phyloP scores from a whole-genome alignment of 1,139 yeast species.

The Pichia norvegensis region DNA sequence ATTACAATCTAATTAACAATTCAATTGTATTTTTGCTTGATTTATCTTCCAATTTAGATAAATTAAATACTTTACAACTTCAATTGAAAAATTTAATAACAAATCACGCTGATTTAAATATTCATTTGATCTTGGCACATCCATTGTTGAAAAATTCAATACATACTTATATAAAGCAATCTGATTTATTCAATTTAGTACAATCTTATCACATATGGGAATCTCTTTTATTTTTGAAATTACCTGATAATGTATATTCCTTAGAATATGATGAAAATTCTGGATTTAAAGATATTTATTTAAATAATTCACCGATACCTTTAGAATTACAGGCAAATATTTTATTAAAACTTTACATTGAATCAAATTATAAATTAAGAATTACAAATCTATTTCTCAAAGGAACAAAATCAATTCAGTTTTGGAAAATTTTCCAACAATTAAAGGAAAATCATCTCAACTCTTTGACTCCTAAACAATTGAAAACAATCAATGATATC shows the following conservation, averaged over 20 bases:
- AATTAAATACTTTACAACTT: conserved; percentile 1
- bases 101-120: conserved; percentile 15
- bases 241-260: conserved; percentile 24
- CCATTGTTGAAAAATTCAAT: conserved; percentile 21
- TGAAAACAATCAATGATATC: conserved; percentile 25
- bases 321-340: conserved; percentile 34
- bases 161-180: conserved; percentile 28
- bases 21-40: conserved; percentile 10
- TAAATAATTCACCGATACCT: conserved; percentile 23
- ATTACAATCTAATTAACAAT: neutral
- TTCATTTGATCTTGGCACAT: conserved; percentile 11
- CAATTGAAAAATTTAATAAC: neutral
- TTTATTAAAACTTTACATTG: conserved; percentile 20
- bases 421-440: conserved; percentile 32
- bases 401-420: conserved; percentile 37
- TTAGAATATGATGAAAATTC: conserved; percentile 19
- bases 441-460: conserved; percentile 26
- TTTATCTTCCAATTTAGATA: neutral
- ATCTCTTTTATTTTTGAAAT: conserved; percentile 15
- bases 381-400: conserved; percentile 37
- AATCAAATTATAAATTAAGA: conserved; percentile 32
- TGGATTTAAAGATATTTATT: conserved; percentile 22
- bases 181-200: conserved; percentile 38
- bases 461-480: conserved; percentile 24
- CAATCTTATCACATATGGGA: conserved; percentile 23